Evolutionary conservation across 768 basidiomycete genomes (phyloP).

Genomic region (Pluteus cervinus): DNA sequence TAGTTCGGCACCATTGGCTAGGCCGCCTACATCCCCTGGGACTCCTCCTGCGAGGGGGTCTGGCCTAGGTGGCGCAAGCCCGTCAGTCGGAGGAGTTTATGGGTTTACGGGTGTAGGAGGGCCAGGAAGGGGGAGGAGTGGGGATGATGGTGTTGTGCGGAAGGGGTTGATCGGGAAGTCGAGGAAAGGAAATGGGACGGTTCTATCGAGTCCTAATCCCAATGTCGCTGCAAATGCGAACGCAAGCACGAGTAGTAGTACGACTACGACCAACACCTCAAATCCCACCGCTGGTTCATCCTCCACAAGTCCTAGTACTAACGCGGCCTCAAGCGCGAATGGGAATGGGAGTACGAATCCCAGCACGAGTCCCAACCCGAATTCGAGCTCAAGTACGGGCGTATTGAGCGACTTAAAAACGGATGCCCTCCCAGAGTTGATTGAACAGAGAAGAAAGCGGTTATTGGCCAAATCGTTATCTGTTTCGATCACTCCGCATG

Average conservation of each 20-base stretch:
- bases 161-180: conserved; percentile 53
- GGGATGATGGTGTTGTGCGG: conserved; percentile 28
- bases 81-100: not conserved
- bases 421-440: conserved; percentile 37
- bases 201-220: too few species aligned
- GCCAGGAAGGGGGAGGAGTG: conserved; percentile 6
- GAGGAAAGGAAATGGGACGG: too few species aligned
- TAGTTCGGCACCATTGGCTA: conserved; percentile 74
- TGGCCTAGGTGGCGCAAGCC: conserved; percentile 1
- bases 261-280: too few species aligned
- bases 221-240: too few species aligned
- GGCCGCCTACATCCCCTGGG: conserved; percentile 81
- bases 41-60: conserved; percentile 26
- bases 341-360: too few species aligned
- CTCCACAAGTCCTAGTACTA: too few species aligned
- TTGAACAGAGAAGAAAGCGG: conserved; percentile 49
- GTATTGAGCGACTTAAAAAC: too few species aligned
- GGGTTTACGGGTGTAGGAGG: not conserved
- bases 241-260: too few species aligned
- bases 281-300: conserved; percentile 7
- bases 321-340: too few species aligned
- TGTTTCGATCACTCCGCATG: conserved; percentile 50
- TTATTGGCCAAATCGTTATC: conserved; percentile 61
- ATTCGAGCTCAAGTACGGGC: too few species aligned
- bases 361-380: too few species aligned